Base-by-base conservation (phyloP, 768 basidiomycete species). In the Lactarius hatsudake region DNA sequence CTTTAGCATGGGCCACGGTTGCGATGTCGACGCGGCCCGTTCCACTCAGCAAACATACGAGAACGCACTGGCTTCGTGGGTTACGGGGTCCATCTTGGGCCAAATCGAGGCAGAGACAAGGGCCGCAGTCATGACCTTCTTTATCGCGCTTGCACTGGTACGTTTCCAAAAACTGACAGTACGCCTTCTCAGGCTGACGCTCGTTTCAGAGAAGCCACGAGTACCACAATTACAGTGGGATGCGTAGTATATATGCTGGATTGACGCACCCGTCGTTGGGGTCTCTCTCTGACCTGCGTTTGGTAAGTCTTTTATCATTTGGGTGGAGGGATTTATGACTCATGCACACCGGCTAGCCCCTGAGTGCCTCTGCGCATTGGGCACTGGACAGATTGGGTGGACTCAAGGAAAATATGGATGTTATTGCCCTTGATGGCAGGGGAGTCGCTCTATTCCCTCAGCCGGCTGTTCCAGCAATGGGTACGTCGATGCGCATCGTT, bases 181-280 rank as follows among this genome's bases (percentile, higher is more conserved):
- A 12, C 26, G 15, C 26, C 1, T 23, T 59, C 62, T 51, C 12
- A 13, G n/a, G 26, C 51, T 68, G 38, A 68, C 28, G 10, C 43
- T 20, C 55, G 38, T 45, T 45, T 28, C 58, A 68, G 67, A 51
- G 67, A 30, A 64, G 61, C 18, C 67, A 68, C 28, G 67, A 60
- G n/a, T 64, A 56, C n/a, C 59, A 34, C 59, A 68, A 68, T 15
- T 68, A 48, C 28, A 48, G 67, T 59, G 81, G 79, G 13, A 79
- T 82, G 20, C 75, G 78, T 66, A 76, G 82, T 82, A 64, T 68
- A 17, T 64, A 48, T 54, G 43, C 59, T 20, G 63, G 67, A 26
- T 13, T 68, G 34, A 38, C 42, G 20, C 62, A 68, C 34, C 53
- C 57, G 71, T 74, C n/a, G 32, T 40, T 26, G 28, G 26, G 32